These are phyloP conservation scores for Nicotiana benthamiana DNA, from an alignment of 257 asterid genomes.

Conservation along the genomic window DNA sequence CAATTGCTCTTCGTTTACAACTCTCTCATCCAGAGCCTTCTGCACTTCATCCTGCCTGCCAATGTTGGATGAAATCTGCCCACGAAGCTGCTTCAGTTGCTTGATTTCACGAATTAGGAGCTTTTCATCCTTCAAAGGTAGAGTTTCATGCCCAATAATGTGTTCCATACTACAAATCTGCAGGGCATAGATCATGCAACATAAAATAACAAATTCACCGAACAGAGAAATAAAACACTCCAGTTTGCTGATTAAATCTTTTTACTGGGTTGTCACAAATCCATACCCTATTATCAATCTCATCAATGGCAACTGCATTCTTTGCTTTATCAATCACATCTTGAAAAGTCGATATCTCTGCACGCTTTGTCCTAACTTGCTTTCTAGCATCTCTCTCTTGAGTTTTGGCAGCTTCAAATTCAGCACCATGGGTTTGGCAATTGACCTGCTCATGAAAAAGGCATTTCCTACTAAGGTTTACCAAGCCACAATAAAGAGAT, in stretches of 20 bases:
- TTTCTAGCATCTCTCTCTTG: conserved; percentile 55
- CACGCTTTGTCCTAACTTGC: conserved; percentile 66
- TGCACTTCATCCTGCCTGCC: conserved; percentile 83
- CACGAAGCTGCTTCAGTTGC: conserved; percentile 83
- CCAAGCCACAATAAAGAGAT: neutral
- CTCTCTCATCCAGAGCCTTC: conserved; percentile 76
- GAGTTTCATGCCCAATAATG: conserved; percentile 84
- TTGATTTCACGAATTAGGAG: conserved; percentile 78
- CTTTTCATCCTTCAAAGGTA: conserved; percentile 78
- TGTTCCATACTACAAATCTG: conserved; percentile 67
- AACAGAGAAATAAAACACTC: neutral
- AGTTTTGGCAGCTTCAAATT: conserved; percentile 57
- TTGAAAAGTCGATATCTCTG: conserved; percentile 76
- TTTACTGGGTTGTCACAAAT: neutral
- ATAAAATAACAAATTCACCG: neutral
- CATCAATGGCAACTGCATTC: conserved; percentile 82
- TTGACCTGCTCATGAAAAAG: conserved; percentile 46
- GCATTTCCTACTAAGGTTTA: neutral
- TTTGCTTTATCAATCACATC: conserved; percentile 68
- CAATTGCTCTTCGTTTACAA: conserved; percentile 60
- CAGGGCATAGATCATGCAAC: conserved; percentile 11
- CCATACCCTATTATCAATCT: conserved; percentile 66
- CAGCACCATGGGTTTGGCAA: conserved; percentile 50
- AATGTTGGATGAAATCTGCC: conserved; percentile 68
- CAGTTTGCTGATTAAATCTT: neutral